phyloP scores from a whole-genome alignment of 305 asterid species.

The Fraxinus platypoda region DNA sequence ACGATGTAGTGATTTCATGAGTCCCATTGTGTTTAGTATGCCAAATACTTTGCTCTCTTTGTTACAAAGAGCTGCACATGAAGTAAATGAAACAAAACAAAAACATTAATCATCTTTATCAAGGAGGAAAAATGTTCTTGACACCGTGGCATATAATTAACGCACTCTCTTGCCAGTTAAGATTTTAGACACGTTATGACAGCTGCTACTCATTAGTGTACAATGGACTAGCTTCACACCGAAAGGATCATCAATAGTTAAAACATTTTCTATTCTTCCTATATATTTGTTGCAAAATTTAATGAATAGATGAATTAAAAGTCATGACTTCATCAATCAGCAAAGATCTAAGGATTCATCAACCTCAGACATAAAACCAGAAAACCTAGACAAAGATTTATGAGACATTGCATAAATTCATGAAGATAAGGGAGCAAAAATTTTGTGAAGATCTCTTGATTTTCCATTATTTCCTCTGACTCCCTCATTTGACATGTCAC shows the following conservation, averaged over 20 bases:
- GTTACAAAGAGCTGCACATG: constrained; percentile 81
- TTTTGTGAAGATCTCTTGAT: background rate
- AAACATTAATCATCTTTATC: background rate
- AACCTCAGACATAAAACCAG: background rate
- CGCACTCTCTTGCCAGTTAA: background rate
- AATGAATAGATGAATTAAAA: background rate
- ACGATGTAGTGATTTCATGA: constrained; percentile 83
- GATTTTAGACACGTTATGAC: background rate
- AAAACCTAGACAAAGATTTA: background rate
- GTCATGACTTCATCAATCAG: background rate
- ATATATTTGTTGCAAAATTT: background rate
- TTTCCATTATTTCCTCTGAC: background rate
- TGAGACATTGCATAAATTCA: background rate
- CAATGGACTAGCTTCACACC: background rate
- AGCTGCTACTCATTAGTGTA: background rate
- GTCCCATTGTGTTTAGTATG: constrained; percentile 73
- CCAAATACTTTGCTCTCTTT: constrained; percentile 78
- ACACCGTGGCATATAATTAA: constrained; percentile 17
- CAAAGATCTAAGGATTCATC: background rate
- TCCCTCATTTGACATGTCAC: background rate
- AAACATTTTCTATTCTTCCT: background rate
- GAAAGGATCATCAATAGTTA: background rate
- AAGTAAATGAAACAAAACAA: constrained; percentile 11
- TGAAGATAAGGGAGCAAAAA: background rate
- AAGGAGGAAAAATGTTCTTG: constrained; percentile 6